Evolutionary conservation across 768 basidiomycete species (phyloP), one percentile per base, ranked within the genome.

Genomic region (Galerina sulciceps): DNA sequence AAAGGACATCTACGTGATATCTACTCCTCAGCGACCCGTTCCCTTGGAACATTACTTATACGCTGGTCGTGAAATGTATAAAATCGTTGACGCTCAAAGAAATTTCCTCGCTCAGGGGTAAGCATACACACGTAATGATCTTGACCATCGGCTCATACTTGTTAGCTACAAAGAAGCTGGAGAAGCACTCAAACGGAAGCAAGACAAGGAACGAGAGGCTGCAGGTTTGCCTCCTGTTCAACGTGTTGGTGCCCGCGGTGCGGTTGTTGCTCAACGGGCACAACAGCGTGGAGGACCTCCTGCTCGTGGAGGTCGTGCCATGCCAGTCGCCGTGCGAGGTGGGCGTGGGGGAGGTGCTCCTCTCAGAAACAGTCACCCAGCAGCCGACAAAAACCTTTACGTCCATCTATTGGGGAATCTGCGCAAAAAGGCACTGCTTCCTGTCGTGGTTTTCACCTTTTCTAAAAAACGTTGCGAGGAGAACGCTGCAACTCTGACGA

Each of bases 1-100:
- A 81, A 99, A 98, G 73, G 95, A 99, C 63, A 98, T 99, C 54
- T 99, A 98, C 71, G 97, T 99, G 46, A 99, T 99, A 62, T 96
- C 93, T 9, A 99, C 97, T 0, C 87, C 90, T 2, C 95, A 98
- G 73, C 83, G 97, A 54, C 97, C 97, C 0, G 97, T 99, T 6
- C 97, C 97, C 5, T 81, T 99, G 53, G 96, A 99, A 73, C 96
- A 99, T 77, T 96, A 89, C 74, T 78, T 99, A 3, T 99, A 97
- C 74, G 94, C 96, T 5, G 93, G 94, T n/a, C 83, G 89, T 57
- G 95, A 97, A 43, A 78, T 90, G 67, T 91, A 91, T 80, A 98
- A 96, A 76, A 93, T 99, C 56, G 93, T 99, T 20, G 88, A 96
- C 69, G 81, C 90, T 0, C 82, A 85, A 53, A 85, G 95, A 40